Conservation (phyloP, 2,329 filamentous ascomycete species). For the Calonectria hawksworthii region DNA sequence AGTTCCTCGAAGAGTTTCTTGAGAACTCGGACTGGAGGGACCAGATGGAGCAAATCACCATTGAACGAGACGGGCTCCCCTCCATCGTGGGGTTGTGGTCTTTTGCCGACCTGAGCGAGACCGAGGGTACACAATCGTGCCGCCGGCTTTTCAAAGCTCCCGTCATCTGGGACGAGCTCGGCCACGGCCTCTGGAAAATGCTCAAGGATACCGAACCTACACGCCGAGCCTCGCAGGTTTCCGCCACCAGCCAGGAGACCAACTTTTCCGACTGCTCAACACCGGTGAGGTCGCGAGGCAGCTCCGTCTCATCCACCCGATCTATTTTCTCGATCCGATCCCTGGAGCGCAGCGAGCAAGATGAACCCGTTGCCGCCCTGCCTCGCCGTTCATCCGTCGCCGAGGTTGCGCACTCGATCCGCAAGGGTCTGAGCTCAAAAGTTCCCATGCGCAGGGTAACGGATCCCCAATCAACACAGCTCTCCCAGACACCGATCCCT, state of each 20-base stretch:
- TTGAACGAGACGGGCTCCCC: constrained; percentile 51
- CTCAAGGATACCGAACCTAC: constrained; percentile 36
- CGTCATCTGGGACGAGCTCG: constrained; percentile 56
- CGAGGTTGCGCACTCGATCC: constrained; percentile 13
- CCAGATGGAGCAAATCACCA: constrained; percentile 51
- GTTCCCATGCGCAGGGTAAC: constrained; percentile 19
- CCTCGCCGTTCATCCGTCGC: constrained; percentile 21
- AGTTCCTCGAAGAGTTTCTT: constrained; percentile 51
- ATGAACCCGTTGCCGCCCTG: not conserved
- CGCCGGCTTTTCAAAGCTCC: constrained; percentile 55
- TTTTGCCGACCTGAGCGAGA: constrained; percentile 50
- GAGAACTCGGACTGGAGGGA: constrained; percentile 47
- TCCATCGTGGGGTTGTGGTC: constrained; percentile 51
- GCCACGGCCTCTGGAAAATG: constrained; percentile 51
- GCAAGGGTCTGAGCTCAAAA: constrained; percentile 16
- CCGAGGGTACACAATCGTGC: constrained; percentile 53
- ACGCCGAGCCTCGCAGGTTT: constrained; percentile 13
- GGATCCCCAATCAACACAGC: constrained; percentile 1
- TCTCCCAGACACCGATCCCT: constrained; percentile 1
- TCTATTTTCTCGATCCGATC: constrained; percentile 4
- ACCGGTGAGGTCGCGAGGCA: constrained; percentile 20
- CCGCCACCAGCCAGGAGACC: not conserved
- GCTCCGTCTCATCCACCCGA: constrained; percentile 19
- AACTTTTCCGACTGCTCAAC: constrained; percentile 10
- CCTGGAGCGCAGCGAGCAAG: not conserved